Evolutionary conservation across 257 asterid species (phyloP).

Genomic region (Petrea volubilis): DNA sequence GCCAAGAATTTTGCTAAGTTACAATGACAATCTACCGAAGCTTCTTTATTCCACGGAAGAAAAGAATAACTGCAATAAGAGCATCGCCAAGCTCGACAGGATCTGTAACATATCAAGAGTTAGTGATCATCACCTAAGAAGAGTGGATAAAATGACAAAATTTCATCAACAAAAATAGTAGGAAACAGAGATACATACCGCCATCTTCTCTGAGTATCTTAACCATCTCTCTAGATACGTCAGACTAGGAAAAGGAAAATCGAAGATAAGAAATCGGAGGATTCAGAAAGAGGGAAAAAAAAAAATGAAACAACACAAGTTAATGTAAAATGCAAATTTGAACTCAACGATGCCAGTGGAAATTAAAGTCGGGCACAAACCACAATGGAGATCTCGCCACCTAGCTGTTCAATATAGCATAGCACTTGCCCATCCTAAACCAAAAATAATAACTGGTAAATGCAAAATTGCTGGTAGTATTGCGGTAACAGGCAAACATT

Average conservation of each 20-base stretch:
- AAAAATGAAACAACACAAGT: neutral
- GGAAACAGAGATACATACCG: slow-evolving; percentile 46
- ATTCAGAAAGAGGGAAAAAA: no score
- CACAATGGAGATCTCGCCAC: slow-evolving; percentile 77
- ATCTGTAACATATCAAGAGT: slow-evolving; percentile 41
- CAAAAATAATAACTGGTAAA: slow-evolving; percentile 21
- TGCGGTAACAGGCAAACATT: neutral
- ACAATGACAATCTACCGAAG: slow-evolving; percentile 36
- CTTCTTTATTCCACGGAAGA: slow-evolving; percentile 87
- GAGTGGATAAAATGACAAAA: neutral
- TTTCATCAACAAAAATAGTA: neutral
- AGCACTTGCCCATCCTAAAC: slow-evolving; percentile 82
- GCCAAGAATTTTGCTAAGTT: neutral
- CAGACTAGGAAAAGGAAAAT: slow-evolving; percentile 43
- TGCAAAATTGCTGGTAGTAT: slow-evolving; percentile 6
- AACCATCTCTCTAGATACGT: slow-evolving; percentile 75
- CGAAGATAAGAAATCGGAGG: neutral
- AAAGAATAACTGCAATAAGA: slow-evolving; percentile 78
- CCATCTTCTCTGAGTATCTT: slow-evolving; percentile 75
- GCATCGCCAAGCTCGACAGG: slow-evolving; percentile 86
- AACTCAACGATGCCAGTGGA: neutral
- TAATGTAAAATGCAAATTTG: neutral
- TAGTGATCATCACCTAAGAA: neutral
- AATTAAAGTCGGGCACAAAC: slow-evolving; percentile 37
- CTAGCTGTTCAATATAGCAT: slow-evolving; percentile 92